Percentiles rank a stretch among this genome's conserved stretches.
Evolutionary conservation across 2,329 filamentous ascomycete genomes (phyloP).

Genomic region (Zymoseptoria brevis): DNA sequence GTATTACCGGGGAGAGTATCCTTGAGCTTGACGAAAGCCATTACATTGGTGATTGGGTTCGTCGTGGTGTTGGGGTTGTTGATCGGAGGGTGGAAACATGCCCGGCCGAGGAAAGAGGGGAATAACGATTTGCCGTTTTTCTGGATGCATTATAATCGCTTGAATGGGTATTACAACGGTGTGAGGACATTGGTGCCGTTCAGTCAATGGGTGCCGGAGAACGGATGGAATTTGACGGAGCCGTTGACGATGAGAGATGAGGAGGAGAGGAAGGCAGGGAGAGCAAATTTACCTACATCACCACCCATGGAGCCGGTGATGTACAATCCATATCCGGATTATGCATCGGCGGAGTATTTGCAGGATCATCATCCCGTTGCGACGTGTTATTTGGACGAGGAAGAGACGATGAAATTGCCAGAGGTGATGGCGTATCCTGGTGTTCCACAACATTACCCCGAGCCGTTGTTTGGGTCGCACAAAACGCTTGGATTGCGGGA

Average conservation of each 20-base stretch:
- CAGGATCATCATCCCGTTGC: constrained; percentile 47
- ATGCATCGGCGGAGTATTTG: constrained; percentile 36
- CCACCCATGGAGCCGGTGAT: constrained; percentile 32
- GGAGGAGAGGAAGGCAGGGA: constrained; percentile 2
- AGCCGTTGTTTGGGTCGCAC: constrained; percentile 43
- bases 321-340: constrained; percentile 42
- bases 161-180: constrained; percentile 43
- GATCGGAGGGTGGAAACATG: constrained; percentile 34
- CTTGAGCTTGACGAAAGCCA: constrained; percentile 35
- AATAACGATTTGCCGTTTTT: constrained; percentile 33
- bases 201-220: constrained; percentile 38
- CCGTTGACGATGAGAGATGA: constrained; percentile 28
- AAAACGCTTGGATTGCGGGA: constrained; percentile 40
- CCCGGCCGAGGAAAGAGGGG: constrained; percentile 15
- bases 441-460: constrained; percentile 42
- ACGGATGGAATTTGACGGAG: constrained; percentile 35
- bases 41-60: constrained; percentile 33
- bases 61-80: constrained; percentile 35
- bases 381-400: constrained; percentile 56
- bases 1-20: constrained; percentile 14
- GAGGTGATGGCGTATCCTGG: constrained; percentile 58
- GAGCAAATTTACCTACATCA: constrained; percentile 11
- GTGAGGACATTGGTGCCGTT: constrained; percentile 39
- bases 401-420: constrained; percentile 49
- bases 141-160: constrained; percentile 39